Percentiles rank a stretch among this genome's conserved stretches.
Evolutionary conservation across 2,329 filamentous ascomycete genomes (phyloP).

Genomic region (Coniochaeta ligniaria): DNA sequence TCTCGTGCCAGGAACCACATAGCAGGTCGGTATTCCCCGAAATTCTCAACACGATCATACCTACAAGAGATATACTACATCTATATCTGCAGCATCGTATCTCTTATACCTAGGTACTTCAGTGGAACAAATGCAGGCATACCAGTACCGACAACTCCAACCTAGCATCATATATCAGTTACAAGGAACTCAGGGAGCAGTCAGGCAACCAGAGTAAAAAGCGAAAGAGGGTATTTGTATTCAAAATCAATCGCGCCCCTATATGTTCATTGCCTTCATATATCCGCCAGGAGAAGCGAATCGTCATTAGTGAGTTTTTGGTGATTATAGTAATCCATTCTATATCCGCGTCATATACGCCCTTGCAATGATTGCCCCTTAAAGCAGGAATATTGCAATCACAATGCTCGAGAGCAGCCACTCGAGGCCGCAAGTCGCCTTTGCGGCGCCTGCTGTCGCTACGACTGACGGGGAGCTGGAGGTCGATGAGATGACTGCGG

Average conservation of each 20-base stretch:
- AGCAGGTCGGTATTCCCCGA: no score
- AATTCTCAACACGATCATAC: no score
- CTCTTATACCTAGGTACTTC: no score
- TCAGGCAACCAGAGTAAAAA: background rate
- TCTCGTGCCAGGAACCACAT: no score
- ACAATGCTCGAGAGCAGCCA: slow-evolving; percentile 2
- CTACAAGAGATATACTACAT: no score
- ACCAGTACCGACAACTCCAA: no score
- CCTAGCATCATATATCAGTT: no score
- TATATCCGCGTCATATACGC: background rate
- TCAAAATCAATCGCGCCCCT: background rate
- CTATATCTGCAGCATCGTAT: no score
- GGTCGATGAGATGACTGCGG: slow-evolving; percentile 1
- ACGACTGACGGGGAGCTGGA: slow-evolving; percentile 1
- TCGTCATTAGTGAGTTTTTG: background rate
- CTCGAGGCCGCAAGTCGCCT: background rate
- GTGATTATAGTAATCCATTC: background rate
- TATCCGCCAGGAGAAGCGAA: background rate
- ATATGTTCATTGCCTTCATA: background rate
- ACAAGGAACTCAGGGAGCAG: no score
- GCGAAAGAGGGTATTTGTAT: background rate
- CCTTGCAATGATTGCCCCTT: background rate
- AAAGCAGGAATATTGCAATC: slow-evolving; percentile 1
- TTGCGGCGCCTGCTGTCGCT: slow-evolving; percentile 3
- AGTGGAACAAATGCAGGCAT: no score